Evolutionary conservation across 768 basidiomycete genomes (phyloP).

Genomic region (Gyrodon lividus): DNA sequence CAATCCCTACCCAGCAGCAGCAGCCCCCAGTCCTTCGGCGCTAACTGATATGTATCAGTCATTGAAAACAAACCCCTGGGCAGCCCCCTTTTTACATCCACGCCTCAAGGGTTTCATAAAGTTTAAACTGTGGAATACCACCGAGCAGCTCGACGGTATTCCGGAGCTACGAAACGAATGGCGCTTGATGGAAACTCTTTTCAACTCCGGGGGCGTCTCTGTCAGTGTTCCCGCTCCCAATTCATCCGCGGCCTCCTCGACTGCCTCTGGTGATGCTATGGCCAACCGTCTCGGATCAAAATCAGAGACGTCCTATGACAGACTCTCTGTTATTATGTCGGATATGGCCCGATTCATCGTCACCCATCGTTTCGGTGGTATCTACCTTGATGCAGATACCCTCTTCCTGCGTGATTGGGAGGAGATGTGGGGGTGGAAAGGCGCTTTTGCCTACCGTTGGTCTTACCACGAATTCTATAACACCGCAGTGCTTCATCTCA

Average conservation of each 20-base stretch:
- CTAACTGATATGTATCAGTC: slow-evolving; percentile 78
- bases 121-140: slow-evolving; percentile 97
- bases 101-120: slow-evolving; percentile 85
- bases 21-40: slow-evolving; percentile 77
- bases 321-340: slow-evolving; percentile 87
- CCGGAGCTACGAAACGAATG: slow-evolving; percentile 88
- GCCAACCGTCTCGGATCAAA: slow-evolving; percentile 55
- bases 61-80: slow-evolving; percentile 83
- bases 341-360: slow-evolving; percentile 97
- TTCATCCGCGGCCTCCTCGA: slow-evolving; percentile 27
- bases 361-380: slow-evolving; percentile 90
- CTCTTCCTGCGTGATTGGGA: slow-evolving; percentile 94
- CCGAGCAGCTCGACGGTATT: slow-evolving; percentile 87
- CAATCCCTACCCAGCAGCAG: slow-evolving; percentile 88
- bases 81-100: slow-evolving; percentile 85
- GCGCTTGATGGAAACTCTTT: slow-evolving; percentile 71
- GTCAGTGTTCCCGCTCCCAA: slow-evolving; percentile 49
- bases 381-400: slow-evolving; percentile 93
- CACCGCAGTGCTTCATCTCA: slow-evolving; percentile 87
- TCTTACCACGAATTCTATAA: slow-evolving; percentile 90
- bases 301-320: slow-evolving; percentile 63
- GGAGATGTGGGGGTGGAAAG: slow-evolving; percentile 93
- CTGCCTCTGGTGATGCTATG: slow-evolving; percentile 4
- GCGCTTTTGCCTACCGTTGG: slow-evolving; percentile 95
- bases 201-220: slow-evolving; percentile 84